A percentile compares a stretch with the other conserved stretches of the same genome.
Evolutionary conservation across 495 filamentous ascomycete species (phyloP).

Genomic region (Apodospora peruviana): DNA sequence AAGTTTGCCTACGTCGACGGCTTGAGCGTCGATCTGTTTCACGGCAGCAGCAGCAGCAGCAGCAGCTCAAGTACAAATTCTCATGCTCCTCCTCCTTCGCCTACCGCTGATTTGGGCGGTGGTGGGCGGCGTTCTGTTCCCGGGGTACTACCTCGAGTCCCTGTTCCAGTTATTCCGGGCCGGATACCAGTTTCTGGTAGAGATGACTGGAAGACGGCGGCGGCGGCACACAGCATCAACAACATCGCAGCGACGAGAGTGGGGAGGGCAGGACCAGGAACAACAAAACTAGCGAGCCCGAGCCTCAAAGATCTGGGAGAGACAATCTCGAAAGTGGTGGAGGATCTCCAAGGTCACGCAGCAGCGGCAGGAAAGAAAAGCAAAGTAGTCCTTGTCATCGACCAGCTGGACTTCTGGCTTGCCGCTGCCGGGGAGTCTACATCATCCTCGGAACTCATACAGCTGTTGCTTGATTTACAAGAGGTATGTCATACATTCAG

Average conservation of each 20-base stretch:
- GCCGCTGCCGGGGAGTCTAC: conserved; percentile 34
- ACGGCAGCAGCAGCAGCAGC: neutral
- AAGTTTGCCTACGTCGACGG: conserved; percentile 71
- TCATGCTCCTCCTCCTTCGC: neutral
- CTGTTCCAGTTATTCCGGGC: neutral
- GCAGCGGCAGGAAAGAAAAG: neutral
- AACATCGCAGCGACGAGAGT: no score
- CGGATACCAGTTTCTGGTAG: neutral
- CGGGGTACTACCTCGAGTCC: neutral
- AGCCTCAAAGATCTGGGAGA: conserved; percentile 14
- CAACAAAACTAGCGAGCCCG: conserved; percentile 1
- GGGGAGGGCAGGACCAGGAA: neutral
- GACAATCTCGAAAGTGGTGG: conserved; percentile 27
- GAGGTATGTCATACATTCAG: conserved; percentile 39
- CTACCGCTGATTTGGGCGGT: neutral
- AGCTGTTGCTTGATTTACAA: conserved; percentile 44
- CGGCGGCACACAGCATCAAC: neutral
- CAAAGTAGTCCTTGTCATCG: conserved; percentile 46
- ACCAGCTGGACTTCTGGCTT: conserved; percentile 52
- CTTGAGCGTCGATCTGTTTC: conserved; percentile 30
- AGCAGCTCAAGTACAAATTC: neutral
- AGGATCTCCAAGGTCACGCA: conserved; percentile 8
- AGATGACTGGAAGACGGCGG: neutral
- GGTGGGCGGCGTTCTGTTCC: no score
- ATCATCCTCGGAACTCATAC: conserved; percentile 24